Evolutionary conservation across 306 rosid species (phyloP).

Genomic region (Fagus crenata): DNA sequence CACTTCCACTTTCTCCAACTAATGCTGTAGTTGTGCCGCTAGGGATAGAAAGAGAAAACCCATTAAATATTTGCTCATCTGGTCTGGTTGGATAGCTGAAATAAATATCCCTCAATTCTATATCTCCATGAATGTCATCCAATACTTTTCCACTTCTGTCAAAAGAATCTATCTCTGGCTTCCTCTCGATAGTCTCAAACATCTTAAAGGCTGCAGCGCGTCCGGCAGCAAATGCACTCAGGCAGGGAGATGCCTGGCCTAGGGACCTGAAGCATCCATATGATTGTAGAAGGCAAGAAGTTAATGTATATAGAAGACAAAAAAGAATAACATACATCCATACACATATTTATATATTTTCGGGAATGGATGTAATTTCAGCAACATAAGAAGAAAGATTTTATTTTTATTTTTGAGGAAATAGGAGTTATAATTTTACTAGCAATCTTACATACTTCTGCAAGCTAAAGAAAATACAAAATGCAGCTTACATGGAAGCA

Average conservation of each 20-base stretch:
- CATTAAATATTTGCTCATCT: slow-evolving; percentile 68
- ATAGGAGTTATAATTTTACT: background rate
- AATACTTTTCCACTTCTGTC: slow-evolving; percentile 58
- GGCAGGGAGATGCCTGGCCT: slow-evolving; percentile 82
- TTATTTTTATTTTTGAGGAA: background rate
- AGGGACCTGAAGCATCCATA: slow-evolving; percentile 56
- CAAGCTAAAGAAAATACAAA: background rate
- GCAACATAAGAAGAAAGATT: background rate
- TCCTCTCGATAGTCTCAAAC: slow-evolving; percentile 78
- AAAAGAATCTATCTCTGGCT: slow-evolving; percentile 71
- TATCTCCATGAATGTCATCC: slow-evolving; percentile 70
- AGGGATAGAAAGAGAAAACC: slow-evolving; percentile 59
- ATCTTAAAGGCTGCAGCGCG: slow-evolving; percentile 92
- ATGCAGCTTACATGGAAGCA: slow-evolving; percentile 28
- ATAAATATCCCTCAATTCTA: slow-evolving; percentile 63
- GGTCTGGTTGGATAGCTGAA: slow-evolving; percentile 87
- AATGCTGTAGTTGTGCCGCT: slow-evolving; percentile 81
- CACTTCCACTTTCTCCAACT: slow-evolving; percentile 95
- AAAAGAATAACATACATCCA: background rate
- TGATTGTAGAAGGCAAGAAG: background rate
- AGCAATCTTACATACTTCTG: background rate
- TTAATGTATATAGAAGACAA: background rate
- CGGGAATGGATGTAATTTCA: background rate
- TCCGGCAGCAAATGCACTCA: slow-evolving; percentile 87
- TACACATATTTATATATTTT: background rate